Evolutionary conservation across 2,329 filamentous ascomycete genomes (phyloP), one percentile per base, ranked within the genome.

Genomic region (Pseudopyrenochaeta lycopersici): DNA sequence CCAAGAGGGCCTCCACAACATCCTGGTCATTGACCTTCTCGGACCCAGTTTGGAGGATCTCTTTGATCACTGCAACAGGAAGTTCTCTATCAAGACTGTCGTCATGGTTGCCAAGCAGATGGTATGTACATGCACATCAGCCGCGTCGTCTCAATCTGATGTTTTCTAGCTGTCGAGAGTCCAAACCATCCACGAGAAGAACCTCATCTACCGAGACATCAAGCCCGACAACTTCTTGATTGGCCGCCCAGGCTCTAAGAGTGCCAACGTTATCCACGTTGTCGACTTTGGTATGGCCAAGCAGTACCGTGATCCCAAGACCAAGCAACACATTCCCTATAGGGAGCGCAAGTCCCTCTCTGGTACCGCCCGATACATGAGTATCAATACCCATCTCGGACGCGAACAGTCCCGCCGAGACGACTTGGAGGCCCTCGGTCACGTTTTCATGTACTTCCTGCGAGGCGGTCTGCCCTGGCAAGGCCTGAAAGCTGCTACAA

Each of bases 281-380:
- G 93, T 99, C 70, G 95, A 99, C 78, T 99, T 99, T 71, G 95
- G 95, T 70, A 98, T 99, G 95, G 95, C 95, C 60, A 99, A 99
- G 82, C 95, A 98, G 77, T 99, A 98, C 78, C 90, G 95, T 67
- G 95, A 99, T 70, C 95, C 95, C 51, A 98, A 98, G 84, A 97
- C 95, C 32, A 98, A 98, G 80, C 95, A 98, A 78, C 95, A 99
- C 79, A 98, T 98, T 66, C 93, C 95, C 11, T 98, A 98, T 77
- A 87, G 95, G 71, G 95, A 98, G 81, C 88, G 95, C 70, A 99
- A 99, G 80, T 97, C 94, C 4, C 82, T 99, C 56, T 98, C 94
- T 3, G 95, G 95, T 59, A 99, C 95, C 52, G 95, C 95, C 59
- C 87, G 95, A 75, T 99, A 99, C 80, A 98, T 98, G 95, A 96